These are phyloP conservation scores for Penicillium corylophilum DNA, from an alignment of 2,329 filamentous ascomycete genomes.

Conservation along the genomic window DNA sequence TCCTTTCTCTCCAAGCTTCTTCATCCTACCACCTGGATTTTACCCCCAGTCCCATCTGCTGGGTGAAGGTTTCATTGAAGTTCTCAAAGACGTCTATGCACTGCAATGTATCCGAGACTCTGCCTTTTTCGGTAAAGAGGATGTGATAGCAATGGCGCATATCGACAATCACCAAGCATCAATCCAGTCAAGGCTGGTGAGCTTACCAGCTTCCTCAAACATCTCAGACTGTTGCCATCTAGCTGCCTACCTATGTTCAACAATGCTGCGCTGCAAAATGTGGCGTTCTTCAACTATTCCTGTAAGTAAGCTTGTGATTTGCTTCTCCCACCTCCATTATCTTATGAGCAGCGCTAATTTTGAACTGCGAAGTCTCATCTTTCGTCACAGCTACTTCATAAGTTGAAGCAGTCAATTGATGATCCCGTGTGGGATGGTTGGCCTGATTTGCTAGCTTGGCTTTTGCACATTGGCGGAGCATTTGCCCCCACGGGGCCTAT, in stretches of 20 bases:
- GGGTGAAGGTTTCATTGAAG: conserved; percentile 31
- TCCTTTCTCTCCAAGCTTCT: conserved; percentile 28
- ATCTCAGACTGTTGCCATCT: conserved; percentile 39
- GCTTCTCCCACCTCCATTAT: background rate
- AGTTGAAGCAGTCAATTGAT: background rate
- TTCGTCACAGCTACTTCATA: conserved; percentile 1
- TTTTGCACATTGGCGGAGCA: conserved; percentile 40
- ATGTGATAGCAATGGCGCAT: conserved; percentile 28
- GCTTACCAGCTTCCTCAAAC: conserved; percentile 20
- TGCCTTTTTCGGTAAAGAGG: conserved; percentile 9
- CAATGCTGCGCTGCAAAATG: conserved; percentile 42
- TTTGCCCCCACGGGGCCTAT: conserved; percentile 34
- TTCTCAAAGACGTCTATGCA: conserved; percentile 42
- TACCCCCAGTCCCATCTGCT: conserved; percentile 25
- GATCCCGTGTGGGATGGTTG: conserved; percentile 34
- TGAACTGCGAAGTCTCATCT: conserved; percentile 1
- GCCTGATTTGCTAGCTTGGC: conserved; percentile 38
- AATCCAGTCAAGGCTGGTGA: conserved; percentile 42
- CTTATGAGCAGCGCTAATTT: background rate
- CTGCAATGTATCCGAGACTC: conserved; percentile 41
- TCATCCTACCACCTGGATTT: conserved; percentile 38
- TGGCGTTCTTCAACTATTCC: conserved; percentile 43
- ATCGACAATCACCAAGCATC: conserved; percentile 46
- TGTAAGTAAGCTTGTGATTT: conserved; percentile 27
- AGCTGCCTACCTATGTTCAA: conserved; percentile 45